phyloP scores from a whole-genome alignment of 441 rosid genomes.

The Rhodomyrtus psidioides region DNA sequence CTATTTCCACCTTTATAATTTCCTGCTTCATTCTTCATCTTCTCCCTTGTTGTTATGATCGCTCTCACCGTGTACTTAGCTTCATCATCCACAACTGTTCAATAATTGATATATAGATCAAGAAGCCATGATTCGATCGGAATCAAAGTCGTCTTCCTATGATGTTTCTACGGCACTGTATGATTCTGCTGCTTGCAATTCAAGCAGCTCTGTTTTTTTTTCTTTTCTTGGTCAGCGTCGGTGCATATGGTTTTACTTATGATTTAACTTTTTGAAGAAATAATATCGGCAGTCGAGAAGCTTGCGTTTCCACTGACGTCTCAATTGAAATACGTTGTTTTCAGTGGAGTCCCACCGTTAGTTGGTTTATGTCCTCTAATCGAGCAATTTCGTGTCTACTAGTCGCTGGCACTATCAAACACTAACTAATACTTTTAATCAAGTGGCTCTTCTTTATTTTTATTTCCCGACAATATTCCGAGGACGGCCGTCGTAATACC shows the following conservation, averaged over 20 bases:
- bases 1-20: not conserved
- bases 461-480: not conserved
- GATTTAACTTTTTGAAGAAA: not conserved
- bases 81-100: not conserved
- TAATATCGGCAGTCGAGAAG: not conserved
- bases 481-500: not conserved
- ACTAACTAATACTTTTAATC: not conserved
- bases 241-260: not conserved
- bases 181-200: not conserved
- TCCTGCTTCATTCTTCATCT: not conserved
- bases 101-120: not conserved
- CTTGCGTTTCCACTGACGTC: not conserved
- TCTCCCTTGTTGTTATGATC: not conserved
- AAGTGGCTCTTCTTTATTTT: not conserved
- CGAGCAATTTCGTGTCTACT: not conserved
- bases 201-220: not conserved
- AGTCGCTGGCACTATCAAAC: not conserved
- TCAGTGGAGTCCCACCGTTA: slow-evolving; percentile 3
- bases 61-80: not conserved
- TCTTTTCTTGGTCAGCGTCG: not conserved
- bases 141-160: not conserved
- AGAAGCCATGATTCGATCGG: not conserved
- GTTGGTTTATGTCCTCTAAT: not conserved
- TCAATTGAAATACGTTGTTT: not conserved
- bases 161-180: not conserved